Base-by-base conservation (phyloP, 1,284 basidiomycete genomes). In the Hymenochaete sp. region DNA sequence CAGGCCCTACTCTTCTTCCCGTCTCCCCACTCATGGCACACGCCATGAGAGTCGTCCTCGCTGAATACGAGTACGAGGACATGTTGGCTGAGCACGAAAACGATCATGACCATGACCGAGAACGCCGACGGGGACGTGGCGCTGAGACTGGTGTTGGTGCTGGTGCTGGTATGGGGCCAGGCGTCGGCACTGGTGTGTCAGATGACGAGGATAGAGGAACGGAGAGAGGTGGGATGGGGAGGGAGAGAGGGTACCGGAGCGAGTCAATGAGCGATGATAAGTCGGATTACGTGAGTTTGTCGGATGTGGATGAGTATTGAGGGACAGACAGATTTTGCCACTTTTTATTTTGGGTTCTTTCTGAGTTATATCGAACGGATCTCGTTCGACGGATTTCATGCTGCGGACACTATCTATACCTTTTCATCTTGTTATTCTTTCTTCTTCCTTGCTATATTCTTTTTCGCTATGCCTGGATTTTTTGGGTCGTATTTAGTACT, bases 1-100 rank as follows among this genome's bases (percentile, higher is more conserved):
- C 83, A 38, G 82, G 82, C 2, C 84, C 85, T 8, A 79, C 79
- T 59, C 57, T 89, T 45, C 67, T 83, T 22, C 79, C 85, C 7
- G 72, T 74, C 16, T 82, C 84, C 2, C 84, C 85, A 1, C 81
- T 88, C 48, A 82, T 88, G 75, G 67, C 78, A 21, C 83, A 67
- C 59, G 85, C 86, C 38, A 88, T 89, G 83, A 67, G 74, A 40
- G 76, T 82, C 56, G 85, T 89, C 10, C 73, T 88, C 18, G 70
- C 75, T 56, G 86, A 89, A 62, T 86, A 86, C 52, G 78, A 83
- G 53, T 79, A 47, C 22, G 39, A 42, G 11, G 39, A 38, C 16
- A 33, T 22, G 22, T 33, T 83, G 53, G 73, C 73, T 51, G 71
- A 73, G 55, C 76, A 77, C 11, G 69, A 37, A 10, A 36, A 45